phyloP scores from a whole-genome alignment of 1,284 basidiomycete genomes.

The Dichomitus squalens region DNA sequence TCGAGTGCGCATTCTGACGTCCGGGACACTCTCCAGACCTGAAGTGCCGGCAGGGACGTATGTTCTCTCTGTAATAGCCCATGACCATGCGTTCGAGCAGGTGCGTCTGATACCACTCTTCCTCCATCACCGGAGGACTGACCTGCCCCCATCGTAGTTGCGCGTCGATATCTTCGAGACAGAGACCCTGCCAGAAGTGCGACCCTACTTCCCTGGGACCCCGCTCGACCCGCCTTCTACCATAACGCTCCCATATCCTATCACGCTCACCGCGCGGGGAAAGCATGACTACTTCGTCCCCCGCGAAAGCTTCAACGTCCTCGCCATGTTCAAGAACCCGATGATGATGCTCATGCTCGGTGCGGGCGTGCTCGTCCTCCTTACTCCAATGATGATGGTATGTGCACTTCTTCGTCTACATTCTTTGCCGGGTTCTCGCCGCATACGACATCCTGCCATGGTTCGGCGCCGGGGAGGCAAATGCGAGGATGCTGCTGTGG shows the following conservation, averaged over 20 bases:
- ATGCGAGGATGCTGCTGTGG: background rate
- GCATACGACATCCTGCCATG: background rate
- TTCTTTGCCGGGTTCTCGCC: background rate
- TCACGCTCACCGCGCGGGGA: constrained; percentile 54
- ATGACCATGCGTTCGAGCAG: constrained; percentile 70
- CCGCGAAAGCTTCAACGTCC: constrained; percentile 70
- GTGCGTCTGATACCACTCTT: constrained; percentile 37
- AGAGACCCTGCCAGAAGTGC: constrained; percentile 51
- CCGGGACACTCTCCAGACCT: constrained; percentile 43
- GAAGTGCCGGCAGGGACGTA: constrained; percentile 68
- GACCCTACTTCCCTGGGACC: constrained; percentile 68
- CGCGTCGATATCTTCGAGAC: constrained; percentile 63
- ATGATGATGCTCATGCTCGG: constrained; percentile 87
- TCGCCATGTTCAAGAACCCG: constrained; percentile 82
- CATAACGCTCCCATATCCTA: constrained; percentile 66
- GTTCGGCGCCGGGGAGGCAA: background rate
- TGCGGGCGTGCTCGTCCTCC: constrained; percentile 70
- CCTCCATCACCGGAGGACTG: background rate
- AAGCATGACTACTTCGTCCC: constrained; percentile 71
- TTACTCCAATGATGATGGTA: constrained; percentile 84
- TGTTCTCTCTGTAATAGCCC: constrained; percentile 64
- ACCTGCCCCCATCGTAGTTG: constrained; percentile 40
- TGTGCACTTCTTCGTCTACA: constrained; percentile 23
- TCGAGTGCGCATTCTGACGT: background rate
- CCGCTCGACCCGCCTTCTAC: constrained; percentile 63